phyloP scores from a whole-genome alignment of 2,329 filamentous ascomycete species.

The Ophiostoma sp. region DNA sequence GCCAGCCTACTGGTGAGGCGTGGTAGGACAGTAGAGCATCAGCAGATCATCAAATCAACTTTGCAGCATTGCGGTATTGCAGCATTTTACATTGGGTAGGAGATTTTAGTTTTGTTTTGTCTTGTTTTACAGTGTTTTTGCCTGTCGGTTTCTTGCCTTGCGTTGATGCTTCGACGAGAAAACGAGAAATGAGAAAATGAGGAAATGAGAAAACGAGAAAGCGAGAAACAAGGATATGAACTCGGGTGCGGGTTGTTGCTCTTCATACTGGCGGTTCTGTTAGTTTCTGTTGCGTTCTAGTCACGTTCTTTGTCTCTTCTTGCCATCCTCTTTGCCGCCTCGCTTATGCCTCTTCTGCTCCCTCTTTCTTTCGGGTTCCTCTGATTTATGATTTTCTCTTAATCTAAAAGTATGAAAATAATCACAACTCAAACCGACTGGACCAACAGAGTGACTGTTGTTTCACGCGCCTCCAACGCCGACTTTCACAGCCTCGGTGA shows the following conservation, averaged over 20 bases:
- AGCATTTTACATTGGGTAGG: not conserved
- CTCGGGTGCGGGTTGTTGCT: too few species aligned
- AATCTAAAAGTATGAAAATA: not conserved
- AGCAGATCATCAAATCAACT: not conserved
- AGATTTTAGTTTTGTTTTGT: not conserved
- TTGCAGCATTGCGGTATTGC: conserved; percentile 2
- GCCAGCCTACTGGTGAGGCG: conserved; percentile 32
- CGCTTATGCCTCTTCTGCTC: not conserved
- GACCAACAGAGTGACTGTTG: too few species aligned
- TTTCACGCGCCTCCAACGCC: too few species aligned
- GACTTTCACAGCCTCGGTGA: too few species aligned
- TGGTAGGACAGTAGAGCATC: not conserved
- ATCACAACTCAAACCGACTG: not conserved
- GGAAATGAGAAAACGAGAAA: too few species aligned
- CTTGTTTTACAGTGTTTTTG: not conserved
- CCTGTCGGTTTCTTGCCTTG: not conserved
- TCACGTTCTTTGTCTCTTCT: not conserved
- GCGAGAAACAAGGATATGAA: too few species aligned
- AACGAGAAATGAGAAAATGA: too few species aligned
- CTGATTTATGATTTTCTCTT: not conserved
- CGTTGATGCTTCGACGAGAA: not conserved
- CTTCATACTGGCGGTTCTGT: not conserved
- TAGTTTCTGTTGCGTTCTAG: not conserved
- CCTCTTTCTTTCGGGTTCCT: not conserved
- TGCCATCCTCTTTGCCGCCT: not conserved